Base-by-base conservation (phyloP, 2,329 filamentous ascomycete species). In the Dryadomyces sulphureus region DNA sequence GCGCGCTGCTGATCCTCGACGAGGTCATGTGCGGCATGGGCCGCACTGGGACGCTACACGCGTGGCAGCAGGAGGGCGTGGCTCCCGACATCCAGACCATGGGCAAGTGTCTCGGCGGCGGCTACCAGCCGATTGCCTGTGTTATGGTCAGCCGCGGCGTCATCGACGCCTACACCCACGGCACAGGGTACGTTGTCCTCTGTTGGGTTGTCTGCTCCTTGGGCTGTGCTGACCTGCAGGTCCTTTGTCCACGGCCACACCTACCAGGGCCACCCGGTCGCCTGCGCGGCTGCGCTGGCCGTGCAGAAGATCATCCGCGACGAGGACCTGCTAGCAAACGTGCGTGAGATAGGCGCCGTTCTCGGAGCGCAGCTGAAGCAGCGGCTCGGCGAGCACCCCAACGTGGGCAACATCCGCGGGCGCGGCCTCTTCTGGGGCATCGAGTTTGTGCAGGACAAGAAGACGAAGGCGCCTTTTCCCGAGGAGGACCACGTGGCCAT, bases 1-100 rank as follows among this genome's bases (percentile, higher is more conserved):
- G 70, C 2, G 69, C 71, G 0, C 63, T 80, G 2, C 62, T 79
- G 5, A 65, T 75, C n/a, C 50, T 75, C 0, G 73, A 77, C 46
- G 70, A 77, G 57, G 70, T 87, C 49, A 86, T 87, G 81, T 80
- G 72, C 43, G 79, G 79, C 9, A 74, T 75, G 60, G 79, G 79
- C 3, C 69, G 79, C 3, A 71, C 68, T 0, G 78, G 77, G 0
- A 73, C 66, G 6, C 60, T 83, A 53, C 72, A 84, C 59, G 74
- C 77, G 0, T 83, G 74, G 70, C 67, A 82, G 54, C 69, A 79
- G 41, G 72, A 80, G 42, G 65, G 65, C n/a, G 62, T 75, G 1
- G 63, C 63, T 1, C 75, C 73, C 0, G 79, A 84, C 56, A 69
- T 84, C 17, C 72, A 78, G 56, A 73, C 75, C 1, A 63, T 81